Base-by-base conservation (phyloP, 306 rosid genomes). In the Prunus mume region DNA sequence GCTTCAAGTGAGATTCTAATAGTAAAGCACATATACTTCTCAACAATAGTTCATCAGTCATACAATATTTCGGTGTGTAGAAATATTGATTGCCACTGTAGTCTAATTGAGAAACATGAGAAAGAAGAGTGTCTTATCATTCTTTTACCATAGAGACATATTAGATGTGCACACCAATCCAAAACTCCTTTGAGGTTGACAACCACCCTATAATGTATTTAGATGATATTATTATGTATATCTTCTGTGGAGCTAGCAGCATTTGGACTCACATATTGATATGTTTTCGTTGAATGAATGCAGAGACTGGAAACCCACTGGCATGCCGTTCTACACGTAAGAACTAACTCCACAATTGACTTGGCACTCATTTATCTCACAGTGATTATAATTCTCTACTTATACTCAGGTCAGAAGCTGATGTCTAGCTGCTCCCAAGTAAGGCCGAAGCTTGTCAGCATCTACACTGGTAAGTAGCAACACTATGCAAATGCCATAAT, bases 361-460 rank as follows among this genome's bases (percentile, higher is more conserved):
- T 67, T 2, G 3, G 57, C 3, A 15, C 22, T 45, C 24, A 18
- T 28, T 45, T 60, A 2, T 28, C 51, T 65, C 74, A 43, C 27
- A 32, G 13, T 67, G 41, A 12, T 28, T 63, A 25, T 64, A 60
- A 75, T 51, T 75, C 6, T 70, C 75, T 51, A 65, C 76, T 80
- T 74, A 15, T 20, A 34, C 68, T 14, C 74, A 90, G 98, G 76
- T 66, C 83, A 85, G 81, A 93, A 86, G 89, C 81, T 85, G 64
- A 81, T 81, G 51, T 80, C 93, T 67, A 84, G 91, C 85, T 93
- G 98, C 82, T 90, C 94, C 41, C 91, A 86, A 84, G 88, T 88
- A 55, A 90, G 85, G 76, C 82, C 83, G 43, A 83, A 83, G 85
- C 82, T 75, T 85, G 83, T 83, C 71, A 85, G 77, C 78, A 85